These are phyloP conservation scores for Blastobotrys mokoenaii DNA, from an alignment of 805 yeast species.

Conservation along the genomic window DNA sequence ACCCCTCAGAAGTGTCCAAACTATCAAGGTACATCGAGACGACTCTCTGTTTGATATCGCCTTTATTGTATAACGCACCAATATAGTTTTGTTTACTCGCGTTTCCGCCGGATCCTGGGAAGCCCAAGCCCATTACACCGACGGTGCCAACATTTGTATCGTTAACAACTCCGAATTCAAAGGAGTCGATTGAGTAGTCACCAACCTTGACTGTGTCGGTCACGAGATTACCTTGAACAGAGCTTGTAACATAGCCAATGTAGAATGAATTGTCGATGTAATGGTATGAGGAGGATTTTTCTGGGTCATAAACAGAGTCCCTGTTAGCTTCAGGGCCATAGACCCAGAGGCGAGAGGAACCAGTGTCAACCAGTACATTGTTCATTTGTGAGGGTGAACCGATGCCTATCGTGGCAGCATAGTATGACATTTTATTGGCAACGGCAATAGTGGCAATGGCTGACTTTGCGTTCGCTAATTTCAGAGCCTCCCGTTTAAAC, in stretches of 20 bases:
- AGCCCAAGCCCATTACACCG: constrained; percentile 24
- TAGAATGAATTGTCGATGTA: constrained; percentile 8
- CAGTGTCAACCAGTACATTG: constrained; percentile 39
- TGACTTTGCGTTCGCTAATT: not conserved
- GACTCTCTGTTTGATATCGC: constrained; percentile 33
- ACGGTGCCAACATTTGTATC: not conserved
- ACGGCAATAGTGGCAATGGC: not conserved
- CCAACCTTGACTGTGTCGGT: constrained; percentile 34
- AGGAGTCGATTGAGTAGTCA: not conserved
- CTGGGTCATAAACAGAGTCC: constrained; percentile 3
- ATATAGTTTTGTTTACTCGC: constrained; percentile 41
- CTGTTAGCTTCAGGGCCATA: constrained; percentile 15
- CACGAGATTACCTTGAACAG: constrained; percentile 45
- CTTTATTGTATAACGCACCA: constrained; percentile 29
- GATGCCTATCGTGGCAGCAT: constrained; percentile 20
- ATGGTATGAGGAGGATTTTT: constrained; percentile 15
- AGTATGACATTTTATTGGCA: not conserved
- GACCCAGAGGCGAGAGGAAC: constrained; percentile 43
- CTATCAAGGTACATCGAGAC: constrained; percentile 47
- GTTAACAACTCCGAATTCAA: not conserved
- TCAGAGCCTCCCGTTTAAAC: too few species aligned
- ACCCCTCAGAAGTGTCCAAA: constrained; percentile 19
- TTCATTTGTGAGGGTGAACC: constrained; percentile 39
- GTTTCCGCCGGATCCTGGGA: constrained; percentile 12
- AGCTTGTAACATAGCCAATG: constrained; percentile 11